Evolutionary conservation across 2,329 filamentous ascomycete species (phyloP), one percentile per base, ranked within the genome.

Genomic region (Colletotrichum lupini): DNA sequence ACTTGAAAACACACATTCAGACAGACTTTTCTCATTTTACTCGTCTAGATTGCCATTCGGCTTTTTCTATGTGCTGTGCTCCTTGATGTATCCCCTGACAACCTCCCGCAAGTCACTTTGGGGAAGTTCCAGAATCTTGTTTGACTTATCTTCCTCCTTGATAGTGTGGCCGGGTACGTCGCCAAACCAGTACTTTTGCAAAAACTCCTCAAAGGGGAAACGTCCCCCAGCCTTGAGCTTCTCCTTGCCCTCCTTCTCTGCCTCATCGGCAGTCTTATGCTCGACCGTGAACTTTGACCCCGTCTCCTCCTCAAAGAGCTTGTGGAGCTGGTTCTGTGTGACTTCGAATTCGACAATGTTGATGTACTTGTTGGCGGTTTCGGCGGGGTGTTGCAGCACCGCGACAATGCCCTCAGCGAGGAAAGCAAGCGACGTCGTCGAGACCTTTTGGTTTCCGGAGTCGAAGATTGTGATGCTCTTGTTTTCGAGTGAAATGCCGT

Each of bases 351-450:
- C 90, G 7, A 89, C 86, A 22, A 92, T 81, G 67, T 85, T 86
- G 52, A 93, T 79, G 78, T 90, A 89, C 73, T 87, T 84, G 78
- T 93, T 92, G 49, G 84, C 86, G 0, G 89, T 92, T 72, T 85
- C 81, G 2, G 85, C 83, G 0, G 87, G 84, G 56, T 80, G 85
- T 77, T 81, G 82, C 14, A 92, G 79, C 35, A 90, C 81, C 8
- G 85, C 83, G 11, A 85, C 85, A 0, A 91, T 72, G 37, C 68
- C 68, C 26, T 72, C 57, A n/a, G 68, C 68, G 49, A 72, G 11
- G 49, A 72, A 72, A 22, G 30, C 5, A 16, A 72, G 63, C 19
- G 68, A 72, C 14, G 68, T 68, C n/a, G 68, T 68, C 5, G 68
- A 72, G 32, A 72, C 63, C 12, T 35, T 58, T 30, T 72, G 68